Conservation (phyloP, 1,284 basidiomycete genomes). For the Ceratobasidium sp. region DNA sequence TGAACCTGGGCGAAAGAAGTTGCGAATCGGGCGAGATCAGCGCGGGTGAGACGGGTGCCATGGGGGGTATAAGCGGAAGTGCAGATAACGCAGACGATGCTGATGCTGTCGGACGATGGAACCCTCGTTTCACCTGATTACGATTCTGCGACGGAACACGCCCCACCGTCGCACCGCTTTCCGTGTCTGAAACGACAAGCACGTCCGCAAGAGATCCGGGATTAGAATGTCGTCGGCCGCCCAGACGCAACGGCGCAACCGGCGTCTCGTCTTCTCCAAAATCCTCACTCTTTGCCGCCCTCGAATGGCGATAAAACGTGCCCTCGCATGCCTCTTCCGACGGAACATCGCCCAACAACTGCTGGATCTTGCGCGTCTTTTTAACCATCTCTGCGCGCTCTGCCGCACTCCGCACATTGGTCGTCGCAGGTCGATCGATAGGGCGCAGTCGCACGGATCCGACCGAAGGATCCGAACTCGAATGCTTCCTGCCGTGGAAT, state of each 20-base stretch:
- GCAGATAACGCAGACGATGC: constrained; percentile 7
- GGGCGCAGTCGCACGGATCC: constrained; percentile 11
- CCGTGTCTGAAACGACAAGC: neutral
- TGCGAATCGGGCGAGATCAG: constrained; percentile 2
- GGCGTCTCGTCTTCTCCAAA: neutral
- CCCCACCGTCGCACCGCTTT: neutral
- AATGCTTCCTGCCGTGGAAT: constrained; percentile 25
- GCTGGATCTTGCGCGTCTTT: constrained; percentile 80
- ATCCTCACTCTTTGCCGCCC: constrained; percentile 32
- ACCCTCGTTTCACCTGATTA: constrained; percentile 15
- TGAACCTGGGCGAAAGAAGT: neutral
- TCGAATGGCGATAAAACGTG: constrained; percentile 30
- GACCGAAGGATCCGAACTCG: constrained; percentile 36
- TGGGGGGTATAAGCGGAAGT: constrained; percentile 16
- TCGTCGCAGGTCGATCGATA: constrained; percentile 64
- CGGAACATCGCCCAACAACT: constrained; percentile 71
- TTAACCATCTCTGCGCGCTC: constrained; percentile 79
- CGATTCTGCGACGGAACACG: constrained; percentile 19
- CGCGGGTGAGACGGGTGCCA: constrained; percentile 17
- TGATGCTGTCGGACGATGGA: constrained; percentile 32
- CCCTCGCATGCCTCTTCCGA: constrained; percentile 39
- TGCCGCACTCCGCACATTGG: constrained; percentile 72
- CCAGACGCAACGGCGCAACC: neutral
- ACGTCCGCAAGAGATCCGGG: constrained; percentile 25
- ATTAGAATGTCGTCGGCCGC: constrained; percentile 6